These are phyloP conservation scores for Filobasidium wieringae DNA, from an alignment of 768 basidiomycete genomes.

Conservation along the genomic window DNA sequence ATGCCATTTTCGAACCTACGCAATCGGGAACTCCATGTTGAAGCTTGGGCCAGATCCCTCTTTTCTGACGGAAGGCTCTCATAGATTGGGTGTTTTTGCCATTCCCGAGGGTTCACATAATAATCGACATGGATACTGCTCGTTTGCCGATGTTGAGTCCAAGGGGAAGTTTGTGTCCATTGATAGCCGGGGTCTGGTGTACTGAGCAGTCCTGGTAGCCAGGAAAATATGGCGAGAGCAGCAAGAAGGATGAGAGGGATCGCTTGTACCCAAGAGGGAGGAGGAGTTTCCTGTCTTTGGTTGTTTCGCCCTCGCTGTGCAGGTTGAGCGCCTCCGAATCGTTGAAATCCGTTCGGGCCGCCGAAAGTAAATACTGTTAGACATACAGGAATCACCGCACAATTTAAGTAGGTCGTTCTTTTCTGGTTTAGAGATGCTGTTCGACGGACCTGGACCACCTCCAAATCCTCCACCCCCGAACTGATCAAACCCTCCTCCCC, in stretches of 20 bases:
- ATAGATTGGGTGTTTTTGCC: conserved; percentile 62
- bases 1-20: conserved; percentile 63
- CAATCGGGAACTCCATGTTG: conserved; percentile 37
- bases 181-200: conserved; percentile 70
- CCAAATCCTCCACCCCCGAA: conserved; percentile 35
- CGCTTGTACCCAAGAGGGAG: conserved; percentile 49
- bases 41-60: conserved; percentile 25
- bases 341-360: conserved; percentile 44
- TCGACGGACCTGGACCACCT: conserved; percentile 42
- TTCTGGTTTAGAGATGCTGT: not conserved
- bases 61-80: conserved; percentile 38
- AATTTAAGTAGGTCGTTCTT: conserved; percentile 37
- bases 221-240: conserved; percentile 67
- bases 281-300: conserved; percentile 40
- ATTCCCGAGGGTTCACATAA: conserved; percentile 69
- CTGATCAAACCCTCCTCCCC: conserved; percentile 45
- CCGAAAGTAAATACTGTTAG: conserved; percentile 26
- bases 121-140: conserved; percentile 60
- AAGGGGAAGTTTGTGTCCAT: conserved; percentile 53
- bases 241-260: conserved; percentile 75
- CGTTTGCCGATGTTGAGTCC: conserved; percentile 62
- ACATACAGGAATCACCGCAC: conserved; percentile 42
- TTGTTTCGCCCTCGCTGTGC: conserved; percentile 40
- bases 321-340: conserved; percentile 40
- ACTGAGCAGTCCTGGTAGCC: conserved; percentile 63